A percentile compares a stretch with the other conserved stretches of the same genome.
Evolutionary conservation across 2,329 filamentous ascomycete genomes (phyloP).

Genomic region (Pyrenophora tritici-repentis): DNA sequence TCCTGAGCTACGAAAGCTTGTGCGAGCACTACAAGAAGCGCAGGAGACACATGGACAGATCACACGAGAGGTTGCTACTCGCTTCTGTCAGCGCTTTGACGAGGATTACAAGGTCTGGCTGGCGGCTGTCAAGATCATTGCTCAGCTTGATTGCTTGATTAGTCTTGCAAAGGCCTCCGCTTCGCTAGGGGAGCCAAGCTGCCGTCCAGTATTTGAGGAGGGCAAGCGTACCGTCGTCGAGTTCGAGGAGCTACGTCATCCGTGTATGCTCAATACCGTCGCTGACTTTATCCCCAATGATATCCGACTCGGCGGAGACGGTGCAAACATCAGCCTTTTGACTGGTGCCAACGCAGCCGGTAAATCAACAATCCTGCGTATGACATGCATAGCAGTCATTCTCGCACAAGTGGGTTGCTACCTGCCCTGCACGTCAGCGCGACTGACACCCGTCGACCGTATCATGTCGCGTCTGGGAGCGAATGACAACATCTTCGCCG

Average conservation of each 20-base stretch:
- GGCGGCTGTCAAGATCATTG: conserved; percentile 83
- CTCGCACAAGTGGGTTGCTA: conserved; percentile 97
- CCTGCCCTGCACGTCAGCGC: conserved; percentile 80
- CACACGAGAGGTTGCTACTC: conserved; percentile 79
- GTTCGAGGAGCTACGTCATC: conserved; percentile 89
- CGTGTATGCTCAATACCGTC: conserved; percentile 88
- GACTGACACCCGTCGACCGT: conserved; percentile 87
- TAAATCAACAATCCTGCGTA: conserved; percentile 93
- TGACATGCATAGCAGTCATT: conserved; percentile 96
- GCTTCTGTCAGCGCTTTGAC: conserved; percentile 88
- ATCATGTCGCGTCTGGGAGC: conserved; percentile 98
- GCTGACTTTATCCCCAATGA: conserved; percentile 97
- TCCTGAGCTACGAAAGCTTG: conserved; percentile 76
- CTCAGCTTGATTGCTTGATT: conserved; percentile 93
- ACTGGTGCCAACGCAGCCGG: conserved; percentile 97
- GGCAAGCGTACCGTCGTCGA: conserved; percentile 85
- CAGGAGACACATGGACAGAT: conserved; percentile 94
- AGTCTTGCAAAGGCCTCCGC: conserved; percentile 88
- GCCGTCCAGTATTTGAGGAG: conserved; percentile 85
- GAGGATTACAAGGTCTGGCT: conserved; percentile 85
- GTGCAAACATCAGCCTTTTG: conserved; percentile 83
- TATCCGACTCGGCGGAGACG: conserved; percentile 79
- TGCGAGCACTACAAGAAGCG: conserved; percentile 87
- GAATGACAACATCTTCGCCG: conserved; percentile 98
- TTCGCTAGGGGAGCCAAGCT: conserved; percentile 82